Conservation (phyloP, 352 stramenopile species). For the Globisporangium barbulae region DNA sequence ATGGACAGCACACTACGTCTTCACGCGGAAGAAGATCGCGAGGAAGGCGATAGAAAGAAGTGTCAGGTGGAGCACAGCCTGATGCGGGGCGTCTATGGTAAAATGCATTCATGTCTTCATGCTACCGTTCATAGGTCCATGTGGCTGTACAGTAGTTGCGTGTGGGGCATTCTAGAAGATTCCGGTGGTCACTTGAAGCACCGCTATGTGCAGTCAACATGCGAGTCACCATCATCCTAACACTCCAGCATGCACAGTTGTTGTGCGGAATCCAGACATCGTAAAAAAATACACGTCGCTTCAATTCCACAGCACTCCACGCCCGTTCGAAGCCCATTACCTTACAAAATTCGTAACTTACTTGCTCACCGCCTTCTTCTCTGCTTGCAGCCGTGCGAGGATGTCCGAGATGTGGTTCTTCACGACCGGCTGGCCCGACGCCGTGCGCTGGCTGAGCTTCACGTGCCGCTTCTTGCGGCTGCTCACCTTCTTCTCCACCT, state of each 20-base stretch:
- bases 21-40: neutral
- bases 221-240: neutral
- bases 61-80: too few relatives aligned
- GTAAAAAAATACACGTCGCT: neutral
- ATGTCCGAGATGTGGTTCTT: constrained; percentile 87
- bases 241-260: neutral
- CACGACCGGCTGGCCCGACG: constrained; percentile 77
- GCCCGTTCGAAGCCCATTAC: neutral
- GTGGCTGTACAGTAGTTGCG: too few relatives aligned
- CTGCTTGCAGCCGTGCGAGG: constrained; percentile 58
- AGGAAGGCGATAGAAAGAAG: neutral
- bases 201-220: neutral
- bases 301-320: neutral
- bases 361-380: constrained; percentile 28
- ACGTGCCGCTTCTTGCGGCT: constrained; percentile 86
- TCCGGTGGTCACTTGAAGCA: neutral
- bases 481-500: constrained; percentile 72
- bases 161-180: too few relatives aligned
- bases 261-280: neutral
- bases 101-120: neutral
- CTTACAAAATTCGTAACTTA: neutral
- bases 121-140: neutral
- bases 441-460: constrained; percentile 78
- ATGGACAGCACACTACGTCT: neutral
- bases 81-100: neutral